Evolutionary conservation across 2,329 filamentous ascomycete genomes (phyloP).

Genomic region (Chaetoscypha palmicola): DNA sequence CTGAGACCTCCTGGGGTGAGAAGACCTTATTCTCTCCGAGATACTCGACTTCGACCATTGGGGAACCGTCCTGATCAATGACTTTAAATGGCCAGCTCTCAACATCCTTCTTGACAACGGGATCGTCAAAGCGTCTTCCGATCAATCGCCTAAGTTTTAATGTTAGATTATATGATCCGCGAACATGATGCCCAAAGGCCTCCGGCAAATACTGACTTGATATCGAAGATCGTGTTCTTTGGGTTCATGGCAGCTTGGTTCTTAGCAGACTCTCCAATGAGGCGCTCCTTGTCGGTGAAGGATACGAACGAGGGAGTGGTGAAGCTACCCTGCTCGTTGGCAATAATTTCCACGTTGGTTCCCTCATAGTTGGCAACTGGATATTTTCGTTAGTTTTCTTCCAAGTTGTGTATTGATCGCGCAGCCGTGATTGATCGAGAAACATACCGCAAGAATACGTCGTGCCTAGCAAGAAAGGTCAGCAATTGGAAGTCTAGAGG

Average conservation of each 20-base stretch:
- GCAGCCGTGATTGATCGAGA: slow-evolving; percentile 1
- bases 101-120: slow-evolving; percentile 94
- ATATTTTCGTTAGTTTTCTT: slow-evolving; percentile 15
- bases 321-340: slow-evolving; percentile 99
- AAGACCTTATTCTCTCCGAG: slow-evolving; percentile 91
- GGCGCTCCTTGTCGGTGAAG: slow-evolving; percentile 96
- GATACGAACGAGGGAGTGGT: slow-evolving; percentile 98
- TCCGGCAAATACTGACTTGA: slow-evolving; percentile 70
- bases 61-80: slow-evolving; percentile 78
- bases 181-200: not conserved
- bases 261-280: slow-evolving; percentile 99
- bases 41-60: slow-evolving; percentile 92
- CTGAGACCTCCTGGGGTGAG: slow-evolving; percentile 96
- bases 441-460: slow-evolving; percentile 79
- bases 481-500: slow-evolving; percentile 13
- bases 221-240: slow-evolving; percentile 94
- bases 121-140: slow-evolving; percentile 89
- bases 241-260: slow-evolving; percentile 99
- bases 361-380: slow-evolving; percentile 95
- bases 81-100: slow-evolving; percentile 99
- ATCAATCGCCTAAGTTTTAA: slow-evolving; percentile 72
- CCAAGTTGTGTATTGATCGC: not conserved
- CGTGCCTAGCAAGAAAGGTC: slow-evolving; percentile 58
- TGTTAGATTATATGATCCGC: slow-evolving; percentile 9
- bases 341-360: slow-evolving; percentile 98